These are phyloP conservation scores for Pontederia paniculata DNA, from an alignment of 176 grass and related monocot genomes.

Conservation along the genomic window DNA sequence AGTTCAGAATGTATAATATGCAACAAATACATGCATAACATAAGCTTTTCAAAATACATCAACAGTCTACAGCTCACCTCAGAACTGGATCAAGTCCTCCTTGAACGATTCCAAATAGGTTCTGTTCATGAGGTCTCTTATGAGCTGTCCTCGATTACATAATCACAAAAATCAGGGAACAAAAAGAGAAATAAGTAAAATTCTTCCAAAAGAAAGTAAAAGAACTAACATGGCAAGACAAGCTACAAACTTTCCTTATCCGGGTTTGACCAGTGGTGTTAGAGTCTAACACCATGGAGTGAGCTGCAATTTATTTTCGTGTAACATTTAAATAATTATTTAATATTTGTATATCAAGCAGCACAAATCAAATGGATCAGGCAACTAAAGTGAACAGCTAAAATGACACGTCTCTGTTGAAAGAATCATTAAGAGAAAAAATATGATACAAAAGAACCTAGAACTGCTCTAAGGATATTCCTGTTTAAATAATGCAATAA, in stretches of 20 bases:
- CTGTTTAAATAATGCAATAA: no score
- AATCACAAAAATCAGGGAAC: neutral
- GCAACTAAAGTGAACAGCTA: no score
- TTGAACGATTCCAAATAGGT: constrained; percentile 98
- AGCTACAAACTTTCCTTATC: neutral
- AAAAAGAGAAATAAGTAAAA: constrained; percentile 7
- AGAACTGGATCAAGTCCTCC: constrained; percentile 94
- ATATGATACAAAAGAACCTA: no score
- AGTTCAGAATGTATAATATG: constrained; percentile 1
- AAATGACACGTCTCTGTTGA: no score
- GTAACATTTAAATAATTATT: no score
- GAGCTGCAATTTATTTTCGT: no score
- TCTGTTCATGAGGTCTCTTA: constrained; percentile 84
- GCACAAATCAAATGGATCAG: no score
- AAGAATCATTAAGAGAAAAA: no score
- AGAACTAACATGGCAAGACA: neutral
- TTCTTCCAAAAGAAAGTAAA: neutral
- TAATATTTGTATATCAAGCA: no score
- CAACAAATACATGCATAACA: neutral
- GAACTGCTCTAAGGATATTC: no score
- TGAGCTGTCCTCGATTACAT: constrained; percentile 65
- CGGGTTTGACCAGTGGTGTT: no score
- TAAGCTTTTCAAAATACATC: neutral
- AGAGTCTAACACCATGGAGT: no score
- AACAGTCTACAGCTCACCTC: constrained; percentile 30